Base-by-base conservation (phyloP, 345 rosid genomes). In the Corymbia maculata region DNA sequence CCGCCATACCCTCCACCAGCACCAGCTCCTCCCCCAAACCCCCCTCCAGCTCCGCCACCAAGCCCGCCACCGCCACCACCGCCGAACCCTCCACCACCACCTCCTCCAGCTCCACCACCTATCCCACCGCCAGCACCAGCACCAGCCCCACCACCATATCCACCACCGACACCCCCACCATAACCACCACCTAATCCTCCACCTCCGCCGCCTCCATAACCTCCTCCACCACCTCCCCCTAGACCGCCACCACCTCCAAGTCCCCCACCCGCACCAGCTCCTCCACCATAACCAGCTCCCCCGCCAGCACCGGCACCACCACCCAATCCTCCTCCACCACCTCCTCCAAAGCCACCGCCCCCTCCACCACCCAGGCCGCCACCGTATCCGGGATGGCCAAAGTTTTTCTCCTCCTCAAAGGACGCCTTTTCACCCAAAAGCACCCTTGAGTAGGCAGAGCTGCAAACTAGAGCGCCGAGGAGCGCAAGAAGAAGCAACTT, bases 401-500 rank as follows among this genome's bases (percentile, higher is more conserved):
- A 88, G 89, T 86, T 92, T 86, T 94, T 93, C 90, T 92, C 88
- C 80, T 92, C 94, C 87, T 89, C 90, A 75, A 91, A 88, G 66
- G 92, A 89, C 86, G 84, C 89, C 47, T 91, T 90, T 59, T 89
- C 90, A n/a, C 79, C 87, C 57, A 79, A 86, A 19, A 93, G 90
- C 89, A 86, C 90, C 92, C 95, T 90, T 42, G 93, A 86, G 90
- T 42, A 90, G 89, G 84, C 80, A n/a, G 86, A 49, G 85, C 88
- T 24, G 91, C 89, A 91, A 13, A 88, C 90, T 28, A 94, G 45
- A 52, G 90, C 88, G 59, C 92, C 94, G 36, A 94, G 87, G 28
- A 92, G 86, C 87, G 91, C 79, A 42, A 90, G 57, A 80, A 93
- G 47, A 87, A 94, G 88, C 86, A 90, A 24, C 88, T 89, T 92